These are phyloP conservation scores for Crithidia thermophila DNA, from an alignment of 208 protist genomes.

Conservation along the genomic window DNA sequence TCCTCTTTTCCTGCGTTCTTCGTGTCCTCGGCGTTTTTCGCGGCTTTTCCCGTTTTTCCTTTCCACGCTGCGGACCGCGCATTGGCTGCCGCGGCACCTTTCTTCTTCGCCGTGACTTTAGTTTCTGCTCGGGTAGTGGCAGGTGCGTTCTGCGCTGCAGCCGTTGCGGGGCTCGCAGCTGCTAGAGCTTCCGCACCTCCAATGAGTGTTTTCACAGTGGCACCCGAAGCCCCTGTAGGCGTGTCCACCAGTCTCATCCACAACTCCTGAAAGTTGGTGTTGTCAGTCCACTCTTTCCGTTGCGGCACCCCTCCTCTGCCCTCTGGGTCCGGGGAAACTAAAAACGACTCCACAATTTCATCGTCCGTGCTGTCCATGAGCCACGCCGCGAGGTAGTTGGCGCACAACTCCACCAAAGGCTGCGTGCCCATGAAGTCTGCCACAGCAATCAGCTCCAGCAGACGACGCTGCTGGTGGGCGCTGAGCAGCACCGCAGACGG, in stretches of 20 bases:
- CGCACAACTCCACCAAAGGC: conserved; percentile 42
- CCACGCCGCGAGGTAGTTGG: conserved; percentile 56
- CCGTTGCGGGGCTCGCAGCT: neutral
- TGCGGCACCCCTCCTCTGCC: neutral
- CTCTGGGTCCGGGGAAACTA: neutral
- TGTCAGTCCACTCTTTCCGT: neutral
- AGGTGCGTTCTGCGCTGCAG: neutral
- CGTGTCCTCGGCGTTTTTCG: neutral
- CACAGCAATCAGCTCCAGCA: conserved; percentile 64
- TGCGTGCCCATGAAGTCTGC: conserved; percentile 63
- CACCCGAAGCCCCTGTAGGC: neutral
- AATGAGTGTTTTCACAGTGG: too few relatives aligned
- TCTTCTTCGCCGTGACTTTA: neutral
- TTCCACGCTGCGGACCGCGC: too few relatives aligned
- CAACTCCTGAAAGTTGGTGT: conserved; percentile 12
- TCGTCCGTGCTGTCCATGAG: conserved; percentile 59
- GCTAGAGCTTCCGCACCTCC: neutral
- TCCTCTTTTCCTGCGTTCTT: neutral
- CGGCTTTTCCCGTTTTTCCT: neutral
- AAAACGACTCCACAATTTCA: conserved; percentile 55
- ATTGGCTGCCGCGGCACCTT: neutral
- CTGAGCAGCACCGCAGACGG: conserved; percentile 6
- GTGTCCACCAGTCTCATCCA: conserved; percentile 8
- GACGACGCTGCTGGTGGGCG: conserved; percentile 30
- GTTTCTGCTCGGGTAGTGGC: neutral